phyloP scores from a whole-genome alignment of 768 basidiomycete species.

The Boletellus ananiceps region DNA sequence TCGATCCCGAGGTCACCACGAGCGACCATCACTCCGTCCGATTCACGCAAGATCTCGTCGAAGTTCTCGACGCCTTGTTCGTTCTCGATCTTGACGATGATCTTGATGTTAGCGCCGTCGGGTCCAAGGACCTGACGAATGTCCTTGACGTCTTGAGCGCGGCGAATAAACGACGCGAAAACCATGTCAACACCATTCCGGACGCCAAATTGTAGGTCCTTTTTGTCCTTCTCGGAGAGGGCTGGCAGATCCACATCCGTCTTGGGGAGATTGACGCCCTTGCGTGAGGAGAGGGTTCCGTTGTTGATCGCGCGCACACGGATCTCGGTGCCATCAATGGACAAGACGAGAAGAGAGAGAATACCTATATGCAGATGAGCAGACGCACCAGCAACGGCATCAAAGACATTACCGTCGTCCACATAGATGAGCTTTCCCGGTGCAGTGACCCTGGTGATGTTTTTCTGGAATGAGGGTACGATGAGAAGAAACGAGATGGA shows the following conservation, averaged over 20 bases:
- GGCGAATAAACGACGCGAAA: constrained; percentile 98
- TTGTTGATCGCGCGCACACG: constrained; percentile 87
- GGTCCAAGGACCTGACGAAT: constrained; percentile 93
- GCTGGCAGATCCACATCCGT: constrained; percentile 97
- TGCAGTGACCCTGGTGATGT: constrained; percentile 91
- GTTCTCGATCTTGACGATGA: constrained; percentile 99
- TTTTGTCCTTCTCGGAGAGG: constrained; percentile 97
- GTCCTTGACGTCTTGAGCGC: constrained; percentile 88
- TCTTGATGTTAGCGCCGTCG: constrained; percentile 93
- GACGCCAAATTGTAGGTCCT: constrained; percentile 90
- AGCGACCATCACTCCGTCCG: constrained; percentile 99
- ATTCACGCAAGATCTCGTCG: constrained; percentile 92
- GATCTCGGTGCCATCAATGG: constrained; percentile 78
- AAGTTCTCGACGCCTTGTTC: constrained; percentile 99
- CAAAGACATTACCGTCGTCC: constrained; percentile 69
- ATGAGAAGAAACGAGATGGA: constrained; percentile 1
- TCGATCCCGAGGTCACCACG: constrained; percentile 99
- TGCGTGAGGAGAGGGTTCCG: constrained; percentile 90
- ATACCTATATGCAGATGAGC: constrained; percentile 45
- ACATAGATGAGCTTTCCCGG: constrained; percentile 98
- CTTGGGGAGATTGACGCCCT: constrained; percentile 99
- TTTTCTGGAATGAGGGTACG: constrained; percentile 46
- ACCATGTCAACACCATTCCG: constrained; percentile 99
- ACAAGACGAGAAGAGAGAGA: constrained; percentile 86
- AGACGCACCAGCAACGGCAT: background rate